Conservation (phyloP, 228 moss, liverwort and hornwort species). For the Sphagnum magellanicum region DNA sequence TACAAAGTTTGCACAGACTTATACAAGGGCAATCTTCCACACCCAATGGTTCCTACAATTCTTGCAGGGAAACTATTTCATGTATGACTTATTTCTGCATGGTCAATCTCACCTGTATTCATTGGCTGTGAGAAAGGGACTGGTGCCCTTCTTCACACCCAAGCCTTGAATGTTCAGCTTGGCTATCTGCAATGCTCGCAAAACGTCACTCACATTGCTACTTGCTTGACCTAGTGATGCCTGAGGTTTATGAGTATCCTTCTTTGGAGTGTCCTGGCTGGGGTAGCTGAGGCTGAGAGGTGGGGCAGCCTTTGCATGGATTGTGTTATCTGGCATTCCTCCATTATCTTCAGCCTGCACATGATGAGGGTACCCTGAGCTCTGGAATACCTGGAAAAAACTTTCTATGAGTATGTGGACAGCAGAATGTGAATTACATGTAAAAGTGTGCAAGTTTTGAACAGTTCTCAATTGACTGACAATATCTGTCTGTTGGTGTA, state of each 20-base stretch:
- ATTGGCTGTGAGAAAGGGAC: slow-evolving; percentile 1
- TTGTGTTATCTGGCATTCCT: slow-evolving; percentile 13
- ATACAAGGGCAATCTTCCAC: neutral
- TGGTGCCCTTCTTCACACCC: slow-evolving; percentile 4
- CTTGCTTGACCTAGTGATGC: slow-evolving; percentile 19
- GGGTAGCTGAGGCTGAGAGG: slow-evolving; percentile 47
- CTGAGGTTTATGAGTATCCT: slow-evolving; percentile 20
- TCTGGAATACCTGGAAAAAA: slow-evolving; percentile 17
- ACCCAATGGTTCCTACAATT: too few species aligned
- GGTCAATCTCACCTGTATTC: slow-evolving; percentile 24
- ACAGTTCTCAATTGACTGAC: neutral
- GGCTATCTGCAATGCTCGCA: slow-evolving; percentile 45
- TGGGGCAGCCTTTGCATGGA: slow-evolving; percentile 16
- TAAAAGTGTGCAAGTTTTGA: neutral
- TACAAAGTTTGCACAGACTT: neutral
- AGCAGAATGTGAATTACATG: slow-evolving; percentile 7
- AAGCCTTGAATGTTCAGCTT: slow-evolving; percentile 47
- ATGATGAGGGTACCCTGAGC: slow-evolving; percentile 8
- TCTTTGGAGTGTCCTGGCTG: slow-evolving; percentile 34
- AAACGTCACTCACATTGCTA: slow-evolving; percentile 37
- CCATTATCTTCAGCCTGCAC: neutral
- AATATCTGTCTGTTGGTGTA: neutral
- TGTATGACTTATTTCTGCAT: neutral
- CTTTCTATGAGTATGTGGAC: neutral
- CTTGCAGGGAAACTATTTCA: neutral